A percentile compares a stretch with the other conserved stretches of the same genome.
Conservation (phyloP, 768 basidiomycete species). For the Mycena leptocephala region DNA sequence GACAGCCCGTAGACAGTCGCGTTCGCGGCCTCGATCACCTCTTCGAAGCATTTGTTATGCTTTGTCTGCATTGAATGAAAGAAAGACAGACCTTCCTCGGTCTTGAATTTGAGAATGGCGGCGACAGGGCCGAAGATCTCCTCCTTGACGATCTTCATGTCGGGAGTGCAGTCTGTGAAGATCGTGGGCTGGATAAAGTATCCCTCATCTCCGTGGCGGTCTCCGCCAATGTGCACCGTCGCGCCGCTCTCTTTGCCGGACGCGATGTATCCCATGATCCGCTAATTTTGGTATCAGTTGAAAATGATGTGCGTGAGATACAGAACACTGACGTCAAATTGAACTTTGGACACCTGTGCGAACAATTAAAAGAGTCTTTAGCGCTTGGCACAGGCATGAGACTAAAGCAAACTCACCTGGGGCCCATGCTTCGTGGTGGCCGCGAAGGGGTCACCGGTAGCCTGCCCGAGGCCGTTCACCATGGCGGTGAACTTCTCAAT, state of each 20-base stretch:
- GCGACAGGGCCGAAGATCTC: slow-evolving; percentile 87
- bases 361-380: not conserved
- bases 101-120: slow-evolving; percentile 78
- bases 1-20: slow-evolving; percentile 92
- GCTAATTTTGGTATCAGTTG: slow-evolving; percentile 50
- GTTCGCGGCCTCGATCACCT: slow-evolving; percentile 85
- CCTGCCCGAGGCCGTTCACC: slow-evolving; percentile 63
- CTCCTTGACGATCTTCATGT: slow-evolving; percentile 79
- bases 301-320: slow-evolving; percentile 18
- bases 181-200: slow-evolving; percentile 82
- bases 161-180: slow-evolving; percentile 72
- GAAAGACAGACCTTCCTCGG: slow-evolving; percentile 57
- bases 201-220: slow-evolving; percentile 68
- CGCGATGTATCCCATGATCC: slow-evolving; percentile 81
- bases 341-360: slow-evolving; percentile 77
- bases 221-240: slow-evolving; percentile 73
- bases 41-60: slow-evolving; percentile 45
- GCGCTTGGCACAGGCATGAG: too few species aligned
- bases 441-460: slow-evolving; percentile 81
- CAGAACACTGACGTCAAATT: slow-evolving; percentile 74
- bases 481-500: slow-evolving; percentile 71
- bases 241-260: slow-evolving; percentile 81
- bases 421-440: slow-evolving; percentile 80
- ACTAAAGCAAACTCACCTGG: slow-evolving; percentile 20
- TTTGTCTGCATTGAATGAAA: not conserved